Conservation (phyloP, 2,329 filamentous ascomycete species). For the Teratosphaeriaceae sp. region DNA sequence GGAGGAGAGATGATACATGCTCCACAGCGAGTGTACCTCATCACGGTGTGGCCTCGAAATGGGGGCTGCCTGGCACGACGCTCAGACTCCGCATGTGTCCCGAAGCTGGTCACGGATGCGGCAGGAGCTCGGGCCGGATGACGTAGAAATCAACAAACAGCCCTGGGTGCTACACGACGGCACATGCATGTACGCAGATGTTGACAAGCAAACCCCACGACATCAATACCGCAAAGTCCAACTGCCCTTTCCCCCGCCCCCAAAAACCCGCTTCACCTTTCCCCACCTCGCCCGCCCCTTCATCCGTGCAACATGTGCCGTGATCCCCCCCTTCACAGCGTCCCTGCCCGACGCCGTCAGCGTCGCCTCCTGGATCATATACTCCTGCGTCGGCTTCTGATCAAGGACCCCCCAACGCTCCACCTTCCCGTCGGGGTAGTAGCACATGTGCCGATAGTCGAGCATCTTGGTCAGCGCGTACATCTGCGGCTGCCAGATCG, state of each 20-base stretch:
- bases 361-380: background rate
- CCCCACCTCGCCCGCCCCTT: background rate
- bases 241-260: background rate
- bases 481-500: background rate
- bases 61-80: background rate
- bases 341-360: background rate
- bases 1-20: no score
- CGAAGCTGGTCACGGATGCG: background rate
- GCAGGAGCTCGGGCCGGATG: conserved; percentile 1
- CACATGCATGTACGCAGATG: no score
- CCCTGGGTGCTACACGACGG: background rate
- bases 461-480: conserved; percentile 1
- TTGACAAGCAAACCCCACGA: no score
- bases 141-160: background rate
- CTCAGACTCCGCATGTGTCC: background rate
- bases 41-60: background rate
- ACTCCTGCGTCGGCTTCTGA: background rate
- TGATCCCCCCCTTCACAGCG: background rate
- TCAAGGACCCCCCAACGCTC: background rate
- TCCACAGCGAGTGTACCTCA: no score
- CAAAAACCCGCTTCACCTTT: background rate
- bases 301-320: background rate
- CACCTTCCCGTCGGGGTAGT: background rate
- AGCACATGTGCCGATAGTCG: background rate
- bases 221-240: background rate